Conservation (phyloP, 225 moss, liverwort and hornwort species). For the Sphagnum tenellum region DNA sequence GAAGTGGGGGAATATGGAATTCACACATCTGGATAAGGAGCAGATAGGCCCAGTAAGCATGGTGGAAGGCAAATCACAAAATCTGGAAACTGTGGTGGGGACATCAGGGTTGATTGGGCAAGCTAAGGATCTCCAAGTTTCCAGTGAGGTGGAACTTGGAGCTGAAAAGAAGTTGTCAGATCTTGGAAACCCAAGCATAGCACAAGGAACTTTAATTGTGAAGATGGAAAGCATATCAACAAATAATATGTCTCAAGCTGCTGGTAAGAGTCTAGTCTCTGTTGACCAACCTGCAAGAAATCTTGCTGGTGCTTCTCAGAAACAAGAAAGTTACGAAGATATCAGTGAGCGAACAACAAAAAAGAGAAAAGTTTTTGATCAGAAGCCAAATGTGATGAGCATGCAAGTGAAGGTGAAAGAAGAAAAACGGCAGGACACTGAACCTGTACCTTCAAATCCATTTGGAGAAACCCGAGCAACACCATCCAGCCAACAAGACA, state of each 20-base stretch:
- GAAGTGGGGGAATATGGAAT: neutral
- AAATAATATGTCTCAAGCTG: too few species aligned
- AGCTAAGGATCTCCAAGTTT: neutral
- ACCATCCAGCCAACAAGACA: neutral
- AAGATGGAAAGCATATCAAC: too few species aligned
- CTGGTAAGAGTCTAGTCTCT: too few species aligned
- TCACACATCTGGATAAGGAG: neutral
- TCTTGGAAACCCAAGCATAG: neutral
- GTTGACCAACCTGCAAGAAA: too few species aligned
- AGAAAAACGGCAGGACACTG: too few species aligned
- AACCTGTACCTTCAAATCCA: neutral
- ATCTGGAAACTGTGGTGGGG: too few species aligned
- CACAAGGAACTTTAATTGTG: too few species aligned
- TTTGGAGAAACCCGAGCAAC: constrained; percentile 1
- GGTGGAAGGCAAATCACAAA: neutral
- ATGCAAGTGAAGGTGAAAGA: too few species aligned
- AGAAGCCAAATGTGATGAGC: neutral
- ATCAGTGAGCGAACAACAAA: neutral
- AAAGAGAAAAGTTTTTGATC: neutral
- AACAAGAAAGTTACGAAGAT: neutral
- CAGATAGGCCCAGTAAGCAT: neutral
- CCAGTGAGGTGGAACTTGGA: neutral
- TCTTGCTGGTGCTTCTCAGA: neutral
- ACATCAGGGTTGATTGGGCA: too few species aligned
- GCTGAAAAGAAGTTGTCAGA: neutral